Conservation (phyloP, 2,329 filamentous ascomycete genomes). For the Cryphonectria parasitica region DNA sequence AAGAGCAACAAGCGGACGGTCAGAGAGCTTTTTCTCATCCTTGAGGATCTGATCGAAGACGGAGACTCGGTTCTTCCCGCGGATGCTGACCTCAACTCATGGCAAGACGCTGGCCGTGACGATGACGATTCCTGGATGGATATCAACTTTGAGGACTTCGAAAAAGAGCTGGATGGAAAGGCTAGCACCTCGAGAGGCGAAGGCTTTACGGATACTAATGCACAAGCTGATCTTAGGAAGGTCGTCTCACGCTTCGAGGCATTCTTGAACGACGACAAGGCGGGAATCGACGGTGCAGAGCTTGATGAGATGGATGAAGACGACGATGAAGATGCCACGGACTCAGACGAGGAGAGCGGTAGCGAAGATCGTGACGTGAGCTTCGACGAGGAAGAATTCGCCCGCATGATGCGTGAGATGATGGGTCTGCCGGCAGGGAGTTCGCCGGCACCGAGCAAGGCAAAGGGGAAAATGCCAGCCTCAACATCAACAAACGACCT, state of each 20-base stretch:
- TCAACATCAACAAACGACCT: not conserved
- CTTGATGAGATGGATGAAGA: slow-evolving; percentile 73
- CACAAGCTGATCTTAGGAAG: slow-evolving; percentile 79
- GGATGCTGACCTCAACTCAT: slow-evolving; percentile 71
- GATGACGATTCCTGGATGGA: slow-evolving; percentile 92
- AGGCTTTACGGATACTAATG: slow-evolving; percentile 66
- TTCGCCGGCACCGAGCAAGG: slow-evolving; percentile 10
- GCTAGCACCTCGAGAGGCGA: slow-evolving; percentile 38
- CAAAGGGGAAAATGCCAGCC: slow-evolving; percentile 17
- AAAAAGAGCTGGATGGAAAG: slow-evolving; percentile 70
- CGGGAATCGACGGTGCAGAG: slow-evolving; percentile 78
- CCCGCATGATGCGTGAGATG: slow-evolving; percentile 88
- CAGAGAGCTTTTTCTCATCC: slow-evolving; percentile 74
- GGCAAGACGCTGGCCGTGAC: slow-evolving; percentile 65
- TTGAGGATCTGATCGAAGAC: slow-evolving; percentile 76
- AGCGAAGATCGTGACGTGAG: slow-evolving; percentile 76
- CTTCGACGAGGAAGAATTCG: slow-evolving; percentile 85
- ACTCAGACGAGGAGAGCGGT: slow-evolving; percentile 53
- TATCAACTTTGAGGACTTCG: slow-evolving; percentile 88
- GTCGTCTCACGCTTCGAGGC: slow-evolving; percentile 94
- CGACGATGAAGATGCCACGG: slow-evolving; percentile 50
- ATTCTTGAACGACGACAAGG: slow-evolving; percentile 84
- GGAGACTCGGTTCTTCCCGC: slow-evolving; percentile 69
- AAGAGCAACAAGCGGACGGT: slow-evolving; percentile 70
- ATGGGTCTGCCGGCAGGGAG: slow-evolving; percentile 64